Percentiles rank a stretch among this genome's conserved stretches.
phyloP scores from a whole-genome alignment of 2,329 filamentous ascomycete species.

The Ramularia collo-cygni region DNA sequence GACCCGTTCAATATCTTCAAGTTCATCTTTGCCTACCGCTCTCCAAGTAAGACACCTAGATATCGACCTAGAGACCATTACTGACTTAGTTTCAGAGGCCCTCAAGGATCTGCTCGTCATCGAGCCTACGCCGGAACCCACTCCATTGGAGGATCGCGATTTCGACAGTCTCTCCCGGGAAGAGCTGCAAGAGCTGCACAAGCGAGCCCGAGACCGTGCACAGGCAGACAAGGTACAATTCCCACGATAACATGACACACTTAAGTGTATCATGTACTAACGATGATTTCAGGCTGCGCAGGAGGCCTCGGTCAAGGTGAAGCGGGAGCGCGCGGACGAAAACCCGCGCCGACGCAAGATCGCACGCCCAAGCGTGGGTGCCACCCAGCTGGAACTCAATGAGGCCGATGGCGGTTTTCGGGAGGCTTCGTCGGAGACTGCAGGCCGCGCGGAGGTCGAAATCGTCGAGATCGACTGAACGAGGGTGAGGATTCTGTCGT shows the following conservation, averaged over 20 bases:
- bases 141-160: conserved; percentile 11
- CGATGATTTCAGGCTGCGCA: neutral
- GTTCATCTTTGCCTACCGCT: conserved; percentile 21
- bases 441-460: conserved; percentile 2
- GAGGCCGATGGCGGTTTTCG: conserved; percentile 8
- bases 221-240: neutral
- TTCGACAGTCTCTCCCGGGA: conserved; percentile 7
- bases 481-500: too few relatives aligned
- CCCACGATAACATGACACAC: neutral
- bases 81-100: conserved; percentile 4
- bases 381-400: conserved; percentile 13
- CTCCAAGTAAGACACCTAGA: conserved; percentile 10
- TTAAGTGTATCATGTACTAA: neutral
- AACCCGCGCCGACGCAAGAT: conserved; percentile 13
- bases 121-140: conserved; percentile 11
- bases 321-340: conserved; percentile 14
- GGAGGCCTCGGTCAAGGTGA: conserved; percentile 8
- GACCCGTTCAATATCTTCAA: conserved; percentile 1
- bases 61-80: neutral
- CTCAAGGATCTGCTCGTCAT: conserved; percentile 13
- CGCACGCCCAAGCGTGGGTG: conserved; percentile 6
- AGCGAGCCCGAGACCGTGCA: neutral
- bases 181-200: conserved; percentile 13
- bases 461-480: conserved; percentile 15
- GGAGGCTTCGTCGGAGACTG: conserved; percentile 5